phyloP scores from a whole-genome alignment of 805 yeast species.

The Lachancea thermotolerans region DNA sequence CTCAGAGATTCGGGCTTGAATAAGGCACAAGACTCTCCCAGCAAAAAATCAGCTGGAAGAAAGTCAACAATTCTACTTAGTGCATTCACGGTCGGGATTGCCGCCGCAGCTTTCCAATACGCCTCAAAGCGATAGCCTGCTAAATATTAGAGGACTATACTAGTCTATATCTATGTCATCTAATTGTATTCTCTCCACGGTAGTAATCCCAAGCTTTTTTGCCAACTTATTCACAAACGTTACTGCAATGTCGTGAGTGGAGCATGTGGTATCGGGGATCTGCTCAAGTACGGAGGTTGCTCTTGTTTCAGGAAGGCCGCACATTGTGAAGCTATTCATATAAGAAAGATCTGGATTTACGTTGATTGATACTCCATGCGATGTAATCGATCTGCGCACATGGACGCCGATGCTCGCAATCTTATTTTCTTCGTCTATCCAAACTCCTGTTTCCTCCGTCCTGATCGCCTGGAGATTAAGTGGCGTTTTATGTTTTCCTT shows the following conservation, averaged over 20 bases:
- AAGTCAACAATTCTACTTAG: slow-evolving; percentile 8
- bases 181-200: slow-evolving; percentile 34
- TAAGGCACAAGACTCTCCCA: background rate
- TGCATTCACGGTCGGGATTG: slow-evolving; percentile 10
- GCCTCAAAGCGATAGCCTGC: slow-evolving; percentile 4
- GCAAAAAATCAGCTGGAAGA: background rate
- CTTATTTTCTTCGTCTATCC: slow-evolving; percentile 57
- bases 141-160: background rate
- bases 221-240: slow-evolving; percentile 42
- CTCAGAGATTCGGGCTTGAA: background rate
- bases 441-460: slow-evolving; percentile 81
- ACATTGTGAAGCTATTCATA: slow-evolving; percentile 69
- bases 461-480: slow-evolving; percentile 30
- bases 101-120: slow-evolving; percentile 11
- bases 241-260: slow-evolving; percentile 36
- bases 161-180: slow-evolving; percentile 25
- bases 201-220: slow-evolving; percentile 32
- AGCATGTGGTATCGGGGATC: slow-evolving; percentile 18
- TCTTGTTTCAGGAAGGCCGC: slow-evolving; percentile 66
- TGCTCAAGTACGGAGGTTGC: slow-evolving; percentile 46
- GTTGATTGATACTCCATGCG: slow-evolving; percentile 86
- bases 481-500: slow-evolving; percentile 4
- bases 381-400: slow-evolving; percentile 73
- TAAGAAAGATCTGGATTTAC: slow-evolving; percentile 64
- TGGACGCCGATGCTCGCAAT: slow-evolving; percentile 89